A percentile compares a stretch with the other conserved stretches of the same genome.
Conservation (phyloP, 192 early-diverging fungal genomes). For the Ambispora gerdemannii region DNA sequence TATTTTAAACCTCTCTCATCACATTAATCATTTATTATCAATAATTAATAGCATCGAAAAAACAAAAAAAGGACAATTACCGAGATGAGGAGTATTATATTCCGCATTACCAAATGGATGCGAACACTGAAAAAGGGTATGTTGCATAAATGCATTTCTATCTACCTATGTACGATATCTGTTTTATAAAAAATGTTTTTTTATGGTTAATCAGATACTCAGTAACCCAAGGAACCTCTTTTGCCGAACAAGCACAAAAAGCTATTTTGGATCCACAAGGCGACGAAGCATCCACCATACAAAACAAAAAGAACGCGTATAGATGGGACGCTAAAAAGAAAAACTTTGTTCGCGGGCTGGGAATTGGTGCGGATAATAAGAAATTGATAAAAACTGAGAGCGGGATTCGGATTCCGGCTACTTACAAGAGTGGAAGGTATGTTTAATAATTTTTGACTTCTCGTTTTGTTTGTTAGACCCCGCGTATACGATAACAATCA, state of each 20-base stretch:
- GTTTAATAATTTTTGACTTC: constrained; percentile 7
- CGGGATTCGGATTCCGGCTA: constrained; percentile 84
- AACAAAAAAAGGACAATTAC: constrained; percentile 45
- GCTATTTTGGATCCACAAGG: constrained; percentile 75
- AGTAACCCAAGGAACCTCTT: constrained; percentile 65
- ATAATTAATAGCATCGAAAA: constrained; percentile 28
- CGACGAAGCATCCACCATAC: constrained; percentile 73
- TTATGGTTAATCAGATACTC: constrained; percentile 42
- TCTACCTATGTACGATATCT: too few relatives aligned
- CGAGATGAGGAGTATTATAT: constrained; percentile 89
- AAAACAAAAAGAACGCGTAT: constrained; percentile 58
- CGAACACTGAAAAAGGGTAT: constrained; percentile 88
- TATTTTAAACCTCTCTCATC: too few relatives aligned
- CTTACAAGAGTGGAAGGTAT: constrained; percentile 78
- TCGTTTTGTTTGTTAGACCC: too few relatives aligned
- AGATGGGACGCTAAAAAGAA: constrained; percentile 95
- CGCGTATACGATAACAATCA: too few relatives aligned
- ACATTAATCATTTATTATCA: too few relatives aligned
- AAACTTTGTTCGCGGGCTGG: constrained; percentile 77
- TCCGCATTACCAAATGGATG: constrained; percentile 77
- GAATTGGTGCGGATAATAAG: constrained; percentile 92
- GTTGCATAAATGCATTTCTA: too few relatives aligned
- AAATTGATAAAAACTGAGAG: constrained; percentile 91
- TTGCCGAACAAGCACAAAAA: constrained; percentile 76
- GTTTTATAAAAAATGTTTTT: too few relatives aligned